Percentiles rank a stretch among this genome's conserved stretches.
Evolutionary conservation across 2,329 filamentous ascomycete species (phyloP).

Genomic region (Colletotrichum tropicicola): DNA sequence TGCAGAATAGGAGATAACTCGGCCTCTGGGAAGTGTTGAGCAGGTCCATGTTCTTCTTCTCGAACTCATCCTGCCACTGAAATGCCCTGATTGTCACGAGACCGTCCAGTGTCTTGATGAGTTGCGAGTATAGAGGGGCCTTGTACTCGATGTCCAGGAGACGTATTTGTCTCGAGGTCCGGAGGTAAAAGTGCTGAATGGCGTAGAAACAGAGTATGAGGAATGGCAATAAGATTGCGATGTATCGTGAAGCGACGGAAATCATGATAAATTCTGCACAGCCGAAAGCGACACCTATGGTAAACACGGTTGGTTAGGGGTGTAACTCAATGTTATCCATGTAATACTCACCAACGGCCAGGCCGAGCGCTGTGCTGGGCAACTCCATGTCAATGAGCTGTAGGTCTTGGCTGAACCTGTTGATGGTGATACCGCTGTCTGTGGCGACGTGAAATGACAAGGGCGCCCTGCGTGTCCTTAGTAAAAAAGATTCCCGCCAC

Average conservation of each 20-base stretch:
- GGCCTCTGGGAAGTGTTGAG: constrained; percentile 58
- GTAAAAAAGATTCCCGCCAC: not conserved
- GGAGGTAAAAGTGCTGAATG: constrained; percentile 36
- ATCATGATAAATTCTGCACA: not conserved
- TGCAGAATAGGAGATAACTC: constrained; percentile 59
- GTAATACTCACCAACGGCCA: constrained; percentile 3
- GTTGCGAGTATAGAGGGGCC: constrained; percentile 39
- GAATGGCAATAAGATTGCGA: constrained; percentile 38
- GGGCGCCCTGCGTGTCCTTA: not conserved
- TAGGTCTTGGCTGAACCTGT: constrained; percentile 17
- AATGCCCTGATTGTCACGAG: constrained; percentile 44
- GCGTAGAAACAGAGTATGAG: constrained; percentile 36
- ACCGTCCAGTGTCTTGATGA: constrained; percentile 38
- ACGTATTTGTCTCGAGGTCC: constrained; percentile 42
- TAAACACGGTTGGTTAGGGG: not conserved
- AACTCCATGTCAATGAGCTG: not conserved
- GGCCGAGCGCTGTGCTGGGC: constrained; percentile 16
- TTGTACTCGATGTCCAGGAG: constrained; percentile 41
- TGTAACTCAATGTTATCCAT: too few relatives aligned
- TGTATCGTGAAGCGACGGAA: not conserved
- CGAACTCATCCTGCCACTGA: constrained; percentile 36
- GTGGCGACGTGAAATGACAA: constrained; percentile 7
- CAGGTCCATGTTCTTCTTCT: constrained; percentile 30
- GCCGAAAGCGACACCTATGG: not conserved
- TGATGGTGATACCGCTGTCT: not conserved